Percentiles rank a stretch among this genome's conserved stretches.
These are phyloP conservation scores for Mycena metata DNA, from an alignment of 768 basidiomycete species.

Conservation along the genomic window DNA sequence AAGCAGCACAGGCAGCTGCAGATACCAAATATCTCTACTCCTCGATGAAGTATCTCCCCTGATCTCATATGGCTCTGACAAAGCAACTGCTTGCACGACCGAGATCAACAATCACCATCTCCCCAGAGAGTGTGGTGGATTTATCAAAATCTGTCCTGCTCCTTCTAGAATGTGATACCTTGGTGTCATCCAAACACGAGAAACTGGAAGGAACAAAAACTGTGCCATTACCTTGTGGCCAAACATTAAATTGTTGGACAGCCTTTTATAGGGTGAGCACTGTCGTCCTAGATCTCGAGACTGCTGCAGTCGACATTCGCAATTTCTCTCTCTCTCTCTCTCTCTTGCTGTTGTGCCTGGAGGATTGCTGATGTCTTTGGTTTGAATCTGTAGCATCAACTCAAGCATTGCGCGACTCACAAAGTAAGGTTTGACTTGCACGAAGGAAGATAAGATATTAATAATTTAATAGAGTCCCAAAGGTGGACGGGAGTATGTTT, in stretches of 20 bases:
- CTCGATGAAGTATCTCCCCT: neutral
- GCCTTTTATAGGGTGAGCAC: slow-evolving; percentile 26
- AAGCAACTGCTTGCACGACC: too few species aligned
- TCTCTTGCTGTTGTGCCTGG: neutral
- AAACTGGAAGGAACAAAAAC: neutral
- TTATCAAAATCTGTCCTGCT: slow-evolving; percentile 24
- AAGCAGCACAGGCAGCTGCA: slow-evolving; percentile 3
- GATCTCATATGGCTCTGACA: slow-evolving; percentile 1
- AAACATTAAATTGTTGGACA: slow-evolving; percentile 22
- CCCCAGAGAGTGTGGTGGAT: slow-evolving; percentile 17
- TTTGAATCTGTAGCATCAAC: slow-evolving; percentile 21
- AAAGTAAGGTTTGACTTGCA: neutral
- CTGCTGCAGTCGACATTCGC: too few species aligned
- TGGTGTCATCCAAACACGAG: neutral
- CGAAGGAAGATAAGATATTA: neutral
- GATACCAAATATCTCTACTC: slow-evolving; percentile 18
- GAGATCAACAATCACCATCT: slow-evolving; percentile 1
- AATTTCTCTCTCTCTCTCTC: too few species aligned
- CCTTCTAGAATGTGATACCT: slow-evolving; percentile 8
- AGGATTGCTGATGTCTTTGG: neutral
- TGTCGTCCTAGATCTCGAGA: too few species aligned
- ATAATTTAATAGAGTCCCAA: neutral
- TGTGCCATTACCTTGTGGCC: neutral
- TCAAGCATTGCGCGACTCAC: slow-evolving; percentile 6
- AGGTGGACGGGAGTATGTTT: slow-evolving; percentile 3